Conservation (phyloP, 2,329 filamentous ascomycete genomes). For the Neodidymelliopsis sp. region DNA sequence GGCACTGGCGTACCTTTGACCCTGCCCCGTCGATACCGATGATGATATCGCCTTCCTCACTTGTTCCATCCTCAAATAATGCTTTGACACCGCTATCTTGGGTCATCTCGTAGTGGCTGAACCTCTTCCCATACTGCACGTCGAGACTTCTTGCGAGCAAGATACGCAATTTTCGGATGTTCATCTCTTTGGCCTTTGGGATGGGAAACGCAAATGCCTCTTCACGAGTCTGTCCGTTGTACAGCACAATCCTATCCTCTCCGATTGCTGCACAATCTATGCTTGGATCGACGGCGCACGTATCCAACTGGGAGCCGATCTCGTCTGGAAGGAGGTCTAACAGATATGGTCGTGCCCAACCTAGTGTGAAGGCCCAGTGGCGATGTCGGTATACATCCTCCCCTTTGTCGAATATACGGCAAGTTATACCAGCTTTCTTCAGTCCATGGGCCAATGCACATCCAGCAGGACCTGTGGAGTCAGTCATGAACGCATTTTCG, state of each 20-base stretch:
- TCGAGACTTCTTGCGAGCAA: constrained; percentile 47
- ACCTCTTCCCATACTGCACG: constrained; percentile 39
- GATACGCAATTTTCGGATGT: constrained; percentile 48
- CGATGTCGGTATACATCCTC: constrained; percentile 36
- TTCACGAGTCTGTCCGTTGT: constrained; percentile 46
- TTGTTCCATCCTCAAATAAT: constrained; percentile 35
- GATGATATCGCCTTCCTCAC: constrained; percentile 28
- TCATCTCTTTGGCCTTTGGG: constrained; percentile 43
- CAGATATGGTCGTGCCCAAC: constrained; percentile 45
- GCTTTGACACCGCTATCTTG: constrained; percentile 36
- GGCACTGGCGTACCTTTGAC: constrained; percentile 35
- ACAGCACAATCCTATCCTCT: constrained; percentile 42
- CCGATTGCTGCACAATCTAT: constrained; percentile 37
- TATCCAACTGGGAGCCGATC: constrained; percentile 33
- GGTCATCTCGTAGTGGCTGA: constrained; percentile 23
- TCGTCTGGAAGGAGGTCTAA: constrained; percentile 41
- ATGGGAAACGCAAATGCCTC: constrained; percentile 46
- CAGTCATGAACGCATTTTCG: constrained; percentile 2
- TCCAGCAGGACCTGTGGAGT: constrained; percentile 49
- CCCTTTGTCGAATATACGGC: constrained; percentile 40
- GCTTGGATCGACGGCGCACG: constrained; percentile 45
- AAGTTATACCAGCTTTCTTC: constrained; percentile 45
- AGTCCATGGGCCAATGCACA: constrained; percentile 53
- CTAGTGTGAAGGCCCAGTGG: constrained; percentile 50
- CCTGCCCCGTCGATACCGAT: constrained; percentile 40